phyloP scores from a whole-genome alignment of 1,284 basidiomycete genomes.

The Psilocybe mexicana region DNA sequence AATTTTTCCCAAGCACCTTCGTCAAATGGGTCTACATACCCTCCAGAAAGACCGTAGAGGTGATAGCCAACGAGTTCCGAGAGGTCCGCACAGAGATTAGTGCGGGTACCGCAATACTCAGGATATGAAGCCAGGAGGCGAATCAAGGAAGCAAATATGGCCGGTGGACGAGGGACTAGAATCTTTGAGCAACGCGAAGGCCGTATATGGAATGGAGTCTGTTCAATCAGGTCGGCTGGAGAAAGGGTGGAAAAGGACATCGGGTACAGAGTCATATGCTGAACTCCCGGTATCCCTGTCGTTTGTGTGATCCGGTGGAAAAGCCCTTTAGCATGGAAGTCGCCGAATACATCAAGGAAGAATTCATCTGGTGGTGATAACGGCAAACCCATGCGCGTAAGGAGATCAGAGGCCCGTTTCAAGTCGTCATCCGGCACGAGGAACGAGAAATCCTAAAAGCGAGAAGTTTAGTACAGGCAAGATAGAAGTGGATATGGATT shows the following conservation, averaged over 20 bases:
- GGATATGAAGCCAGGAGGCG: constrained; percentile 31
- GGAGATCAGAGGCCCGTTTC: constrained; percentile 23
- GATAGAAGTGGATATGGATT: not conserved
- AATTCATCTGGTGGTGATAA: constrained; percentile 22
- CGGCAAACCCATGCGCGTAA: constrained; percentile 26
- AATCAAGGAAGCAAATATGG: constrained; percentile 32
- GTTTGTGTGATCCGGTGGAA: constrained; percentile 25
- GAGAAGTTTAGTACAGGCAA: not conserved
- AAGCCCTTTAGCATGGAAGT: constrained; percentile 27
- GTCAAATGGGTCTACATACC: constrained; percentile 25
- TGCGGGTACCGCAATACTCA: constrained; percentile 17
- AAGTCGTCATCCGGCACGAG: constrained; percentile 29
- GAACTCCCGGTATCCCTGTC: constrained; percentile 14
- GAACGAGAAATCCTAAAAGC: constrained; percentile 27
- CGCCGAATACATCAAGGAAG: constrained; percentile 24
- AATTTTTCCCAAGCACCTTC: constrained; percentile 20
- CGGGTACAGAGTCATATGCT: constrained; percentile 28
- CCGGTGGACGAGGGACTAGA: constrained; percentile 26
- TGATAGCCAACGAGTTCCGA: constrained; percentile 33
- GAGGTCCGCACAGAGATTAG: constrained; percentile 28
- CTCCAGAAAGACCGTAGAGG: constrained; percentile 24
- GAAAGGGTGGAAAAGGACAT: constrained; percentile 26
- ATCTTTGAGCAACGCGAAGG: constrained; percentile 18
- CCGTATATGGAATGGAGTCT: constrained; percentile 19
- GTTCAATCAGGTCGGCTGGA: constrained; percentile 21